phyloP scores from a whole-genome alignment of 1,139 yeast genomes.

The Pichia sp. region DNA sequence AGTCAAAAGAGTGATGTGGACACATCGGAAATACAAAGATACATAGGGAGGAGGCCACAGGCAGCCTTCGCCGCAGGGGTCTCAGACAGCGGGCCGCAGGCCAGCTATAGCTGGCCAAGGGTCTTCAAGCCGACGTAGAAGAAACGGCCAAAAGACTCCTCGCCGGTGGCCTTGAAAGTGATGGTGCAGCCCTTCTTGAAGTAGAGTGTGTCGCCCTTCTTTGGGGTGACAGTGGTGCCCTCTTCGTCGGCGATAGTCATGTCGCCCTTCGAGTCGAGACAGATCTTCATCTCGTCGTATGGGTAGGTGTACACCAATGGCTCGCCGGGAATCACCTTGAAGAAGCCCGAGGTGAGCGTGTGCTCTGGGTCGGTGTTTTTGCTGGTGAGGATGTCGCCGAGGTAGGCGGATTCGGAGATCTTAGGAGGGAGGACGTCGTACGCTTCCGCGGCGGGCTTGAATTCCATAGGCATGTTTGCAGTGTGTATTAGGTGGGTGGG shows the following conservation, averaged over 20 bases:
- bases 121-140: slow-evolving; percentile 56
- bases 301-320: slow-evolving; percentile 59
- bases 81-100: background rate
- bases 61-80: too few relatives aligned
- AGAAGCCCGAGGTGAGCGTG: slow-evolving; percentile 62
- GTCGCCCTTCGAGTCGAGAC: slow-evolving; percentile 62
- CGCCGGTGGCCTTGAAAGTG: slow-evolving; percentile 53
- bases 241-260: slow-evolving; percentile 58
- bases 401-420: slow-evolving; percentile 57
- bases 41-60: too few relatives aligned
- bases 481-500: background rate
- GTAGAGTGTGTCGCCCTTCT: slow-evolving; percentile 66
- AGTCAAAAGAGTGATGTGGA: too few relatives aligned
- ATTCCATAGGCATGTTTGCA: slow-evolving; percentile 53
- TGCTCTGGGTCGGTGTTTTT: slow-evolving; percentile 48
- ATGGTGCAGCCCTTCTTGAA: slow-evolving; percentile 63
- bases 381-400: slow-evolving; percentile 59
- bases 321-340: slow-evolving; percentile 62
- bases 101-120: slow-evolving; percentile 5
- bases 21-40: too few relatives aligned
- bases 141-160: slow-evolving; percentile 53
- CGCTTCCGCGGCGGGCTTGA: slow-evolving; percentile 52
- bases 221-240: slow-evolving; percentile 51
- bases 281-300: slow-evolving; percentile 69
- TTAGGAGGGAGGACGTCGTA: slow-evolving; percentile 52